Conservation (phyloP, 1,284 basidiomycete genomes). For the Boletus sp. region DNA sequence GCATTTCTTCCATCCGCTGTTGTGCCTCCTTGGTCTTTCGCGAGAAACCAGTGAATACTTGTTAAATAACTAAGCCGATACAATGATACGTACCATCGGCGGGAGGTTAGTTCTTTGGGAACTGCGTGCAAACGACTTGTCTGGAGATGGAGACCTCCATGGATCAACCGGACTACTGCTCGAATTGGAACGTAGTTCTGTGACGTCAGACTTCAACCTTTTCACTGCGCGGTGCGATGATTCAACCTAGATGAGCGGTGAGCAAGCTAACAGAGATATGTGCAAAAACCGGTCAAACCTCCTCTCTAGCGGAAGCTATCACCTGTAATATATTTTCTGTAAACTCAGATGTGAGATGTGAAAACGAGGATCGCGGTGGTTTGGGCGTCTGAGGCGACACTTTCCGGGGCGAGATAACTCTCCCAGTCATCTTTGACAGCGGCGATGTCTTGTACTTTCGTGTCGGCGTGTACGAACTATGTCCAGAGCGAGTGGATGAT, state of each 20-base stretch:
- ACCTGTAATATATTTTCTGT: slow-evolving; percentile 45
- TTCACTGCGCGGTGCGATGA: slow-evolving; percentile 63
- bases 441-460: slow-evolving; percentile 50
- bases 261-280: neutral
- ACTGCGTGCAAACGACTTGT: slow-evolving; percentile 45
- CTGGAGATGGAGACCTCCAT: slow-evolving; percentile 49
- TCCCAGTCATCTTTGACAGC: slow-evolving; percentile 40
- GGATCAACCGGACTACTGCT: slow-evolving; percentile 33
- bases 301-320: slow-evolving; percentile 57
- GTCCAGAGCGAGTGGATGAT: slow-evolving; percentile 46
- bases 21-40: slow-evolving; percentile 69
- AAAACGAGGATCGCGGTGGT: slow-evolving; percentile 18
- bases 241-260: slow-evolving; percentile 49
- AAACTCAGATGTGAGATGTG: slow-evolving; percentile 31
- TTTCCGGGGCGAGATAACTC: slow-evolving; percentile 48
- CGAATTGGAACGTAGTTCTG: slow-evolving; percentile 35
- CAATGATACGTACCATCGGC: slow-evolving; percentile 39
- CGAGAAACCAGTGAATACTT: slow-evolving; percentile 9
- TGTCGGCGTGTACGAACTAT: slow-evolving; percentile 40
- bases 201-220: slow-evolving; percentile 62
- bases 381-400: slow-evolving; percentile 50
- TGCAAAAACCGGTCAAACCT: slow-evolving; percentile 42
- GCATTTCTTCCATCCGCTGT: slow-evolving; percentile 75
- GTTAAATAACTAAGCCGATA: slow-evolving; percentile 2
- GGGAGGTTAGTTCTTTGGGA: slow-evolving; percentile 38